A percentile compares a stretch with the other conserved stretches of the same genome.
phyloP scores from a whole-genome alignment of 352 stramenopile genomes.

The Blastocystis hominis region DNA sequence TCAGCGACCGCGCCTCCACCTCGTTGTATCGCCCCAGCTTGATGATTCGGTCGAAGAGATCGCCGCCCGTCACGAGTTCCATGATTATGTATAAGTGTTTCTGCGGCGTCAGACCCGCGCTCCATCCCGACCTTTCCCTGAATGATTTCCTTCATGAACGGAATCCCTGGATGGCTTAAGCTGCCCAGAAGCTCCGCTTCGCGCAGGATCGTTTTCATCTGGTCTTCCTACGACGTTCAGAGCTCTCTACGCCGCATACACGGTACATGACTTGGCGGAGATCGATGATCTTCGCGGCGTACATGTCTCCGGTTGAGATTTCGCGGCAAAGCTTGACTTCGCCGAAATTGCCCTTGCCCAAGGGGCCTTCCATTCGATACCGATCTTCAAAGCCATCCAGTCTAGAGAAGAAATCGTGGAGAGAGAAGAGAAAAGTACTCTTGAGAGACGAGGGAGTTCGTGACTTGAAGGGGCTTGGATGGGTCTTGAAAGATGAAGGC shows the following conservation, averaged over 20 bases:
- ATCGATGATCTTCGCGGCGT: slow-evolving; percentile 64
- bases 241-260: neutral
- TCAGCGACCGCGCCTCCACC: slow-evolving; percentile 76
- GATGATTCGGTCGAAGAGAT: slow-evolving; percentile 78
- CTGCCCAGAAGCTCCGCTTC: slow-evolving; percentile 62
- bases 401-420: neutral
- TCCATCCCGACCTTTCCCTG: neutral
- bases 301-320: slow-evolving; percentile 60
- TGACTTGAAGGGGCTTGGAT: neutral
- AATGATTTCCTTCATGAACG: slow-evolving; percentile 53
- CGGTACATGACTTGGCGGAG: slow-evolving; percentile 59
- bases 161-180: slow-evolving; percentile 59
- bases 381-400: slow-evolving; percentile 56
- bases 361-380: slow-evolving; percentile 60
- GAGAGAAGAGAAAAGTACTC: too few relatives aligned
- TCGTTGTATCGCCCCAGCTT: slow-evolving; percentile 81
- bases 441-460: slow-evolving; percentile 21
- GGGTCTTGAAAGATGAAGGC: slow-evolving; percentile 42
- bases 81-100: slow-evolving; percentile 63
- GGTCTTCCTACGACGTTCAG: slow-evolving; percentile 24
- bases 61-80: slow-evolving; percentile 67
- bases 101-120: slow-evolving; percentile 51
- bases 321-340: slow-evolving; percentile 60
- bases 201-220: slow-evolving; percentile 60
- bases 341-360: slow-evolving; percentile 61